phyloP scores from a whole-genome alignment of 345 rosid genomes.

The Ailanthus altissimus region DNA sequence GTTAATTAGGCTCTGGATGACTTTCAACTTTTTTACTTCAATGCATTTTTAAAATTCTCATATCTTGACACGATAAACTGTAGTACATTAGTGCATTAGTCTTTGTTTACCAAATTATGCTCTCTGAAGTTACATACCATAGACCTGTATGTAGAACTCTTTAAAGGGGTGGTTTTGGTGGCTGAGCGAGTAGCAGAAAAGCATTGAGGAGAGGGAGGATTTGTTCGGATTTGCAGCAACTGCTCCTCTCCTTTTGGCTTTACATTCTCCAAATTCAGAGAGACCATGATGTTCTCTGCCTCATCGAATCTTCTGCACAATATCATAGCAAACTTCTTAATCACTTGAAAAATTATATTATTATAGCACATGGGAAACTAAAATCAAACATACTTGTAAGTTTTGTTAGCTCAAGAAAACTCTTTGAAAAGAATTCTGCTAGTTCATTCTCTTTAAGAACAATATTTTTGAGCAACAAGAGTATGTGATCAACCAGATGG shows the following conservation, averaged over 20 bases:
- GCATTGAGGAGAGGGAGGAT: slow-evolving; percentile 98
- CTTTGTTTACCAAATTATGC: not conserved
- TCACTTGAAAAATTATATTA: not conserved
- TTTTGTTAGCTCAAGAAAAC: not conserved
- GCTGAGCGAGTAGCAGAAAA: slow-evolving; percentile 61
- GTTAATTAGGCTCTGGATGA: not conserved
- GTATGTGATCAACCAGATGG: slow-evolving; percentile 4
- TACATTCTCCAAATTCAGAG: slow-evolving; percentile 54
- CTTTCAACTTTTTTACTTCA: not conserved
- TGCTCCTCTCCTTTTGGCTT: slow-evolving; percentile 56
- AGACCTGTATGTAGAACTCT: slow-evolving; percentile 53
- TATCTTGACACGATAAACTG: not conserved
- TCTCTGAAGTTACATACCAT: slow-evolving; percentile 44
- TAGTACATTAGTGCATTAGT: not conserved
- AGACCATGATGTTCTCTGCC: slow-evolving; percentile 57
- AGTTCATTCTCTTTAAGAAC: not conserved
- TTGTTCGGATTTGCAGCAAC: slow-evolving; percentile 66
- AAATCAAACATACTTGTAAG: not conserved
- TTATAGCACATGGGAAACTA: not conserved
- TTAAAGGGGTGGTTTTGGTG: slow-evolving; percentile 40
- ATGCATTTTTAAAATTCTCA: not conserved
- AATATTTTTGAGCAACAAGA: not conserved
- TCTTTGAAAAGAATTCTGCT: not conserved
- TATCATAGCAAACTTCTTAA: slow-evolving; percentile 4
- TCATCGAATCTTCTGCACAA: slow-evolving; percentile 50